Percentiles rank a stretch among this genome's conserved stretches.
phyloP scores from a whole-genome alignment of 2,329 filamentous ascomycete species.

The Aspergillus hortae region DNA sequence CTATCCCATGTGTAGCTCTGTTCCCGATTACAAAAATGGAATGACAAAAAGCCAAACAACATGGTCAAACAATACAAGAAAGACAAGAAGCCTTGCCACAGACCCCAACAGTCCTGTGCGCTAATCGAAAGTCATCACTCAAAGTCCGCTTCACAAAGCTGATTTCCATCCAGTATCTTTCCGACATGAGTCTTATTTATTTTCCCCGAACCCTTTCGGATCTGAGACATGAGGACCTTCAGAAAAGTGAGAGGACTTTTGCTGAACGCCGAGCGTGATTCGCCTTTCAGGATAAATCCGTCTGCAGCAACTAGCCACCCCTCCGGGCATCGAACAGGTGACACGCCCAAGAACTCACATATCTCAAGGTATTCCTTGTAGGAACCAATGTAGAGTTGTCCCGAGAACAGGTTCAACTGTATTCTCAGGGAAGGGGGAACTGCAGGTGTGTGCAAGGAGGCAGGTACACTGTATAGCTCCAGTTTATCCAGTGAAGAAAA shows the following conservation, averaged over 20 bases:
- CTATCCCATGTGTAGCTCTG: too few species aligned
- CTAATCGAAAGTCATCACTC: too few species aligned
- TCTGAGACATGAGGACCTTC: constrained; percentile 30
- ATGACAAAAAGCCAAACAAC: too few species aligned
- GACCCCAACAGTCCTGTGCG: too few species aligned
- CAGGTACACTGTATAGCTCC: constrained; percentile 41
- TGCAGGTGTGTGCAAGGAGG: constrained; percentile 9
- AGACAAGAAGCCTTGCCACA: too few species aligned
- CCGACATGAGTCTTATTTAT: constrained; percentile 47
- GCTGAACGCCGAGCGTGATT: constrained; percentile 27
- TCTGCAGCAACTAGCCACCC: constrained; percentile 26
- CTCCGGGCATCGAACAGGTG: constrained; percentile 12
- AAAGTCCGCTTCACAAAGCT: background rate
- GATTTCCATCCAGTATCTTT: constrained; percentile 34
- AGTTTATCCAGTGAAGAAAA: constrained; percentile 46
- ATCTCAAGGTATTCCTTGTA: constrained; percentile 51
- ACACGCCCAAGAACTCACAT: constrained; percentile 18
- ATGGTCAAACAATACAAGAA: too few species aligned
- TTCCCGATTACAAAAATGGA: too few species aligned
- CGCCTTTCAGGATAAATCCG: constrained; percentile 18
- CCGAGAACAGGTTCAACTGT: constrained; percentile 64
- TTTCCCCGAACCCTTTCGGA: constrained; percentile 37
- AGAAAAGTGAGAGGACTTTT: constrained; percentile 43
- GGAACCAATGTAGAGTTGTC: constrained; percentile 60
- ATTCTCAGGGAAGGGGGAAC: constrained; percentile 31